Conservation (phyloP, 2,329 filamentous ascomycete species). For the Ophiostoma fasciatum region DNA sequence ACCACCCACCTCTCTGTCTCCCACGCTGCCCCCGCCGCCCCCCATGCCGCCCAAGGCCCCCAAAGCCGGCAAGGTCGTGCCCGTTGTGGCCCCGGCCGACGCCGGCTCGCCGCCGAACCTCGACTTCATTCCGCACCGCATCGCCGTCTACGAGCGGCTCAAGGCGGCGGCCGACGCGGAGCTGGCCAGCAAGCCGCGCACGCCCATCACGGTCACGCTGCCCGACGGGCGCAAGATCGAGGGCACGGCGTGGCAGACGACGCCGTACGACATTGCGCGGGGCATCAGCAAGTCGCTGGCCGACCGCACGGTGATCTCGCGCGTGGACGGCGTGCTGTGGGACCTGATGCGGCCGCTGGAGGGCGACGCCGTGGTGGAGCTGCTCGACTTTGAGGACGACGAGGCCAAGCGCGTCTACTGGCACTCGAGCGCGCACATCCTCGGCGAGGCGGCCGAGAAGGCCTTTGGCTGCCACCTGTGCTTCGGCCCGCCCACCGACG, state of each 20-base stretch:
- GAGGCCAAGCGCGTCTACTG: constrained; percentile 91
- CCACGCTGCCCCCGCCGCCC: neutral
- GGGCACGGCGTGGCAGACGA: constrained; percentile 84
- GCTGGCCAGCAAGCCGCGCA: constrained; percentile 52
- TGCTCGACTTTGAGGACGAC: constrained; percentile 61
- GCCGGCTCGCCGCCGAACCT: constrained; percentile 33
- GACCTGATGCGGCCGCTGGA: constrained; percentile 85
- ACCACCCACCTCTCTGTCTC: neutral
- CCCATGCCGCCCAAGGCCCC: constrained; percentile 9
- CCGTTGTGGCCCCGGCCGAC: constrained; percentile 6
- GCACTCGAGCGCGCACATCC: constrained; percentile 89
- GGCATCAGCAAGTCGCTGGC: constrained; percentile 71
- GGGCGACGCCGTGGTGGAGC: constrained; percentile 68
- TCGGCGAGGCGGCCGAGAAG: constrained; percentile 88
- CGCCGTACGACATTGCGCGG: constrained; percentile 63
- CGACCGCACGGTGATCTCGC: constrained; percentile 76
- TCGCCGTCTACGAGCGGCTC: constrained; percentile 76
- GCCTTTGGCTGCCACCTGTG: constrained; percentile 85
- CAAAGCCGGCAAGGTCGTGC: constrained; percentile 11
- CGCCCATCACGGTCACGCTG: constrained; percentile 60
- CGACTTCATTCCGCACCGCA: constrained; percentile 67
- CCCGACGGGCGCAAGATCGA: constrained; percentile 54
- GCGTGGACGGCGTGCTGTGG: constrained; percentile 76
- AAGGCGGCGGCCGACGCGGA: constrained; percentile 75
- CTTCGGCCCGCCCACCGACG: constrained; percentile 81